Evolutionary conservation across 2,329 filamentous ascomycete genomes (phyloP).

Genomic region (Fusarium sororula): DNA sequence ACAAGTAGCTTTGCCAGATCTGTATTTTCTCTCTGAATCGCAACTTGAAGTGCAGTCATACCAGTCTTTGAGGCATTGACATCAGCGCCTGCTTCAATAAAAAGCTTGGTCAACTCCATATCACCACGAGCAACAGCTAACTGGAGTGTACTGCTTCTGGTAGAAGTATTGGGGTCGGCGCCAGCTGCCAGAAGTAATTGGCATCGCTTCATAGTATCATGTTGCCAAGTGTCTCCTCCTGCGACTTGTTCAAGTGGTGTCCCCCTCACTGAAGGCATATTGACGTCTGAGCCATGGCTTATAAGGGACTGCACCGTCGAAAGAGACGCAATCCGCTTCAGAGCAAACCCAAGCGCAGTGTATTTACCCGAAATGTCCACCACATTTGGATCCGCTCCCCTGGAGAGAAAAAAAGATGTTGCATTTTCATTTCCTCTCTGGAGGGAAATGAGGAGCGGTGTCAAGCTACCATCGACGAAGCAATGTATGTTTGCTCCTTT

Average conservation of each 20-base stretch:
- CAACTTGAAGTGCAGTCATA: accelerated
- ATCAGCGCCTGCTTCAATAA: neutral
- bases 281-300: neutral
- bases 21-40: accelerated
- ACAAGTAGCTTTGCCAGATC: neutral
- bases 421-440: accelerated
- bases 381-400: conserved; percentile 31
- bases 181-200: neutral
- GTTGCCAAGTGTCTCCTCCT: accelerated
- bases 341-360: neutral
- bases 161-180: conserved; percentile 28
- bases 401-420: neutral
- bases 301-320: too few species aligned
- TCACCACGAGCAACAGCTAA: neutral
- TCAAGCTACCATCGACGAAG: accelerated
- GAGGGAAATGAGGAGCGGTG: neutral
- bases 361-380: accelerated
- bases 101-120: accelerated
- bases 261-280: accelerated
- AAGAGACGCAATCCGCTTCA: too few species aligned
- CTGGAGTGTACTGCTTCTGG: conserved; percentile 6
- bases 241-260: neutral
- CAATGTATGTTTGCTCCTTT: neutral
- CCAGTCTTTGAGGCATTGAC: accelerated
- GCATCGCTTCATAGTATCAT: accelerated